Percentiles rank a stretch among this genome's conserved stretches.
Evolutionary conservation across 2,329 filamentous ascomycete genomes (phyloP).

Genomic region (Stromatinia cepivora): DNA sequence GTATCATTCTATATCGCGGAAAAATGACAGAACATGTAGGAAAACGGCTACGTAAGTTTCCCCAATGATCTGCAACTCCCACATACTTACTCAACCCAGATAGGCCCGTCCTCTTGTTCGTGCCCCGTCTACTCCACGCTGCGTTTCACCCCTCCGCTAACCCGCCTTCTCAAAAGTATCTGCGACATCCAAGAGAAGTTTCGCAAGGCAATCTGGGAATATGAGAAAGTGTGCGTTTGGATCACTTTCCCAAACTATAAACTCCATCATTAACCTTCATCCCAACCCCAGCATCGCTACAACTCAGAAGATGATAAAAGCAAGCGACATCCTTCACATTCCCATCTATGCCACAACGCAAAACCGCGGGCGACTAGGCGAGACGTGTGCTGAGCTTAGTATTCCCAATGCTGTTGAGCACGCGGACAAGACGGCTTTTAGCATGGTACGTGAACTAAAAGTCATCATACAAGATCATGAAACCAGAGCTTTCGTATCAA

Average conservation of each 20-base stretch:
- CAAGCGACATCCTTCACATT: conserved; percentile 64
- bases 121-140: background rate
- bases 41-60: conserved; percentile 17
- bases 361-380: conserved; percentile 73
- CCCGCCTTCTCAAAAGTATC: conserved; percentile 57
- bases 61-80: too few relatives aligned
- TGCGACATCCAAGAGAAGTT: conserved; percentile 97
- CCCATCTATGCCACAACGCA: conserved; percentile 88
- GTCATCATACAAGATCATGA: background rate
- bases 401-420: conserved; percentile 54
- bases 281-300: conserved; percentile 59
- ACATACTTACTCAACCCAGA: conserved; percentile 2
- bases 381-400: conserved; percentile 72
- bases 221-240: conserved; percentile 68
- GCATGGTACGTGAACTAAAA: conserved; percentile 56
- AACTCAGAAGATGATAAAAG: conserved; percentile 66
- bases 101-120: conserved; percentile 15
- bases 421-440: conserved; percentile 86
- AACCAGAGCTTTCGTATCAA: background rate
- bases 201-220: conserved; percentile 77
- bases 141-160: background rate
- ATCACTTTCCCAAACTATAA: background rate
- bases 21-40: conserved; percentile 14
- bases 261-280: conserved; percentile 15
- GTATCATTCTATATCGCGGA: background rate